A percentile compares a stretch with the other conserved stretches of the same genome.
Conservation (phyloP, 768 basidiomycete species). For the Serpula lacrymans region DNA sequence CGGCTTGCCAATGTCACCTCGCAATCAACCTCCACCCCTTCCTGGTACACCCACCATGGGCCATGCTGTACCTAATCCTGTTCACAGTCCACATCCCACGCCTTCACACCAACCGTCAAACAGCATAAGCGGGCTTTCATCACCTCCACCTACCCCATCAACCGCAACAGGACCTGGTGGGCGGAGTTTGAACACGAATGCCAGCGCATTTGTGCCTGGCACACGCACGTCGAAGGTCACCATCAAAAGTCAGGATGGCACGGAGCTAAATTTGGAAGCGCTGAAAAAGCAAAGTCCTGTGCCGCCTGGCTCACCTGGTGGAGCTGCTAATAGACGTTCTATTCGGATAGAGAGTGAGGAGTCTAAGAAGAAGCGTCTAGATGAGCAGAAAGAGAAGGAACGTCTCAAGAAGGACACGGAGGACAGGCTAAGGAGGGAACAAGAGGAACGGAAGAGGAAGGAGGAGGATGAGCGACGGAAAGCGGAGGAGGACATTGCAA, state of each 20-base stretch:
- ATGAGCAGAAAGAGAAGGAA: constrained; percentile 36
- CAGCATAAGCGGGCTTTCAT: constrained; percentile 48
- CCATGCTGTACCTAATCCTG: constrained; percentile 49
- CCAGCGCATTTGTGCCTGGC: constrained; percentile 64
- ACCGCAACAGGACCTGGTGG: constrained; percentile 38
- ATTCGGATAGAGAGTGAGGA: constrained; percentile 68
- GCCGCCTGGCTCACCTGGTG: constrained; percentile 29
- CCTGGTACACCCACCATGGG: constrained; percentile 69
- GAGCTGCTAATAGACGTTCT: constrained; percentile 23
- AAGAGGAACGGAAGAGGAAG: constrained; percentile 33
- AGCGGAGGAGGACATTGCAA: constrained; percentile 41
- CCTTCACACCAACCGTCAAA: constrained; percentile 42
- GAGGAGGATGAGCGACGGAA: constrained; percentile 40
- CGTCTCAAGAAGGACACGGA: constrained; percentile 33
- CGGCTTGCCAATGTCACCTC: constrained; percentile 67
- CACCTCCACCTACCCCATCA: constrained; percentile 68
- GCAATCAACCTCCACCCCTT: constrained; percentile 53
- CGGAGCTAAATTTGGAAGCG: constrained; percentile 56
- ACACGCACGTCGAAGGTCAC: constrained; percentile 42
- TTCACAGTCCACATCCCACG: constrained; percentile 42
- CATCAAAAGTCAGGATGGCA: constrained; percentile 63
- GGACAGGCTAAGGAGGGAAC: constrained; percentile 34
- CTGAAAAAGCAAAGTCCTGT: constrained; percentile 48
- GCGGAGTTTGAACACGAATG: constrained; percentile 52
- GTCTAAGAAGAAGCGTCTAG: constrained; percentile 45